A percentile compares a stretch with the other conserved stretches of the same genome.
These are phyloP conservation scores for Yamadazyma endophytica DNA, from an alignment of 805 yeast species.

Conservation along the genomic window DNA sequence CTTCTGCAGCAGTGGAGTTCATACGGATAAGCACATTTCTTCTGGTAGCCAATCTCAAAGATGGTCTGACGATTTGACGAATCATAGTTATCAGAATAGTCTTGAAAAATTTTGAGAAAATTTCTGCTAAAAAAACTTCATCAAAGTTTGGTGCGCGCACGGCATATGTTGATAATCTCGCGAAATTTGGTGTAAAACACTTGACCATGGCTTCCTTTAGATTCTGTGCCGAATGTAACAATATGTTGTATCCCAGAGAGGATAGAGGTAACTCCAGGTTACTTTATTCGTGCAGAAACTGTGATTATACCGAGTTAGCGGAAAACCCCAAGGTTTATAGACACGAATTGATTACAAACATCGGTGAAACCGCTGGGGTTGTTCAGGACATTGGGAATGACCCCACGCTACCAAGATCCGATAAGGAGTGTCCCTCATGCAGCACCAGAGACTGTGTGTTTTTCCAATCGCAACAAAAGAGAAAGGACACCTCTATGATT, in stretches of 20 bases:
- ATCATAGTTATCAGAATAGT: conserved; percentile 13
- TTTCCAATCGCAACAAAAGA: conserved; percentile 92
- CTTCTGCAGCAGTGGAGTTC: conserved; percentile 42
- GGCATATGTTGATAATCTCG: no score
- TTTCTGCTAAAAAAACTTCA: conserved; percentile 2
- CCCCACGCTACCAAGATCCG: conserved; percentile 96
- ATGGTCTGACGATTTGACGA: conserved; percentile 37
- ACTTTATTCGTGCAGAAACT: conserved; percentile 89
- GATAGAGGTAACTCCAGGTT: conserved; percentile 75
- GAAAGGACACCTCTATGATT: conserved; percentile 94
- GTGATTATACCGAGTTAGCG: conserved; percentile 90
- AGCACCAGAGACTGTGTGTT: conserved; percentile 87
- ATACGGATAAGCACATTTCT: conserved; percentile 33
- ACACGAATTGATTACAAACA: conserved; percentile 86
- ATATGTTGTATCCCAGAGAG: conserved; percentile 96
- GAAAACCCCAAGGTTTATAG: conserved; percentile 83
- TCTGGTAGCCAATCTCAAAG: conserved; percentile 27
- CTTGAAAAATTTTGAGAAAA: neutral
- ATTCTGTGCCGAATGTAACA: conserved; percentile 95
- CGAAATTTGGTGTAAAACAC: neutral
- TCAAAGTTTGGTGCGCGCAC: conserved; percentile 3
- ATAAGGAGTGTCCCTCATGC: conserved; percentile 90
- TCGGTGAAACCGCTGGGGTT: conserved; percentile 95
- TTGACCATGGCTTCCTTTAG: conserved; percentile 80
- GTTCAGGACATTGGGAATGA: conserved; percentile 94